A percentile compares a stretch with the other conserved stretches of the same genome.
phyloP scores from a whole-genome alignment of 768 basidiomycete genomes.

The Leccinum uliginosum region DNA sequence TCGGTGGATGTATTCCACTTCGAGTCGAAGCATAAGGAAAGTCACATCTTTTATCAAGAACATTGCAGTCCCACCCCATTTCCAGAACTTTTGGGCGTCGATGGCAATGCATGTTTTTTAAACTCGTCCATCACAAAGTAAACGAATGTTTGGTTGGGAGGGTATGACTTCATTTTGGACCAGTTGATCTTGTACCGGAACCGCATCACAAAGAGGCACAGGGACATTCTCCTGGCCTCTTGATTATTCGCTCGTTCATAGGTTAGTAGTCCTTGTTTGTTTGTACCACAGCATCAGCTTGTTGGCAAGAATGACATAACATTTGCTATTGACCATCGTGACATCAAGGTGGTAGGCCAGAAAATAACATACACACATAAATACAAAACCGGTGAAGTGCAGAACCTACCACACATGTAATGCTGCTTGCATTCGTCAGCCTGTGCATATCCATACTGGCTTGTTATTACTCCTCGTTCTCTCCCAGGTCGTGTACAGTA shows the following conservation, averaged over 20 bases:
- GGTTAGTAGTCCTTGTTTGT: too few relatives aligned
- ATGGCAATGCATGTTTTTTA: conserved; percentile 30
- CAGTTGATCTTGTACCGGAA: conserved; percentile 34
- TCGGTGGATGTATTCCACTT: conserved; percentile 37
- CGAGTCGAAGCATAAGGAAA: conserved; percentile 33
- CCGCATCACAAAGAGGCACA: neutral
- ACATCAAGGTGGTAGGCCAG: too few relatives aligned
- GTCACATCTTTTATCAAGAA: conserved; percentile 20
- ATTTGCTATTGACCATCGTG: too few relatives aligned
- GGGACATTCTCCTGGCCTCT: neutral
- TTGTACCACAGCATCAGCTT: too few relatives aligned
- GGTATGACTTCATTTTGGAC: conserved; percentile 35
- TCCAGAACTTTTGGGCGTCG: conserved; percentile 25
- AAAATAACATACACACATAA: too few relatives aligned
- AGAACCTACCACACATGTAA: too few relatives aligned
- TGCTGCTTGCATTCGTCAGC: too few relatives aligned
- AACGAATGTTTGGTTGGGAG: conserved; percentile 38
- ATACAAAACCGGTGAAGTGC: too few relatives aligned
- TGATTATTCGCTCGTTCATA: neutral
- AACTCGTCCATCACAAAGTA: conserved; percentile 35
- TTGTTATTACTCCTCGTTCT: too few relatives aligned
- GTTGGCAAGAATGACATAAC: too few relatives aligned
- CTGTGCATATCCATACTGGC: too few relatives aligned
- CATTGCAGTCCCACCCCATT: conserved; percentile 30
- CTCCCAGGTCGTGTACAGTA: too few relatives aligned